Conservation (phyloP, 2,329 filamentous ascomycete genomes). For the Mariannaea elegans region DNA sequence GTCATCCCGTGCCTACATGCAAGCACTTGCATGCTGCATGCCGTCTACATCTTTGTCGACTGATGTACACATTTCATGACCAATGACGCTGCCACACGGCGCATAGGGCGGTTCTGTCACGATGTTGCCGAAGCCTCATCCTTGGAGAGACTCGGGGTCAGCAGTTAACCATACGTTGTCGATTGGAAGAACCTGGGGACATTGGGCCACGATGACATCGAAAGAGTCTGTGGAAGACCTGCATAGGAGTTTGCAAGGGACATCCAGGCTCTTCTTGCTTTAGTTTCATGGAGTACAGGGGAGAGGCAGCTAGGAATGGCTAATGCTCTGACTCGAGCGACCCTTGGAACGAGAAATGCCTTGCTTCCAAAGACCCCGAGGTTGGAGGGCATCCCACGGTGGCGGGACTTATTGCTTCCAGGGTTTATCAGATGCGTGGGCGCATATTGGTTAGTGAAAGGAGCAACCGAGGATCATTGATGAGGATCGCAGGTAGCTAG, state of each 20-base stretch:
- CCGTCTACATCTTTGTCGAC: neutral
- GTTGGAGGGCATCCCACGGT: neutral
- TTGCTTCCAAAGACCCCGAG: conserved; percentile 10
- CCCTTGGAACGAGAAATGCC: neutral
- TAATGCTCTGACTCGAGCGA: neutral
- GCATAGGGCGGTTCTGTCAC: neutral
- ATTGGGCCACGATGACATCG: neutral
- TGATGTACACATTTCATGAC: neutral
- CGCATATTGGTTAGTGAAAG: neutral
- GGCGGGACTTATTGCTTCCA: neutral
- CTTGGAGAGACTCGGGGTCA: neutral
- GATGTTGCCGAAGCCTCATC: neutral
- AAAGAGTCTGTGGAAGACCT: neutral
- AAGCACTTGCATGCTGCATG: neutral
- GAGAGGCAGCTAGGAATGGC: conserved; percentile 7
- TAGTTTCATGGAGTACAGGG: conserved; percentile 17
- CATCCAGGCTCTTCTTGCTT: neutral
- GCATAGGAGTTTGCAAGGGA: conserved; percentile 4
- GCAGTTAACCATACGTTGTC: neutral
- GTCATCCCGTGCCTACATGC: neutral
- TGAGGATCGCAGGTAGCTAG: no score
- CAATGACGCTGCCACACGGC: neutral
- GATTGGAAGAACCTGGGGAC: neutral
- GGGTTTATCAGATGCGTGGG: no score
- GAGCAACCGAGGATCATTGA: no score